Evolutionary conservation across 2,329 filamentous ascomycete genomes (phyloP), one percentile per base, ranked within the genome.

Genomic region (Zasmidium citrigriseum): DNA sequence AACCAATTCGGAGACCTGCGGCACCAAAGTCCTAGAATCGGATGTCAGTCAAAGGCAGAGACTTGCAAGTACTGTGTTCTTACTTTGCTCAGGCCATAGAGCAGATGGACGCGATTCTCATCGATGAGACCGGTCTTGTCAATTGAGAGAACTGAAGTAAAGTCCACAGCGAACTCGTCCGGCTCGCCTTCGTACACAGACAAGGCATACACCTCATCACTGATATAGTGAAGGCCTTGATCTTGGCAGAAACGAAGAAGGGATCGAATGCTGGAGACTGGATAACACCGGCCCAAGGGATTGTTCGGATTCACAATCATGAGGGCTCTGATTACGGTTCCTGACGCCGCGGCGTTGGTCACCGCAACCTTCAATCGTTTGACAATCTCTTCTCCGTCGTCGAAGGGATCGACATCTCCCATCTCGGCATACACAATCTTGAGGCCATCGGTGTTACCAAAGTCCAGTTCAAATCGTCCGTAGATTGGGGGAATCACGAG

Each of bases 201-300:
- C 18, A 38, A n/a, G 4, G 53, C 53, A 47, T 55, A 49, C 12
- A 55, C 47, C 20, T 55, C 53, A 55, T 55, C 53, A 14, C 23
- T 16, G 4, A 55, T 34, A 11, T 44, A 25, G 18, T 55, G 53
- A 12, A 55, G 20, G 12, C 34, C 20, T n/a, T 55, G 45, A 4
- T 55, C 21, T 44, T 47, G 44, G 20, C 53, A 55, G 20, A 49
- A 48, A 3, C 2, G 12, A 18, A 48, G 16, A 21, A 49, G 20
- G 14, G 25, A 14, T 48, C 34, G 34, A 23, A 55, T 34, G 10
- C 45, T 50, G 2, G 38, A 25, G 2, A 29, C 10, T 4, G 53
- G 20, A 50, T 49, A 49, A 27, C 53, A 55, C 27, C 27, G 24
- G 5, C 53, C 53, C n/a, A 55, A 23, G 9, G 45, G 44, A 48